Evolutionary conservation across 768 basidiomycete genomes (phyloP), one percentile per base, ranked within the genome.

Genomic region (Tulasnella sp.): DNA sequence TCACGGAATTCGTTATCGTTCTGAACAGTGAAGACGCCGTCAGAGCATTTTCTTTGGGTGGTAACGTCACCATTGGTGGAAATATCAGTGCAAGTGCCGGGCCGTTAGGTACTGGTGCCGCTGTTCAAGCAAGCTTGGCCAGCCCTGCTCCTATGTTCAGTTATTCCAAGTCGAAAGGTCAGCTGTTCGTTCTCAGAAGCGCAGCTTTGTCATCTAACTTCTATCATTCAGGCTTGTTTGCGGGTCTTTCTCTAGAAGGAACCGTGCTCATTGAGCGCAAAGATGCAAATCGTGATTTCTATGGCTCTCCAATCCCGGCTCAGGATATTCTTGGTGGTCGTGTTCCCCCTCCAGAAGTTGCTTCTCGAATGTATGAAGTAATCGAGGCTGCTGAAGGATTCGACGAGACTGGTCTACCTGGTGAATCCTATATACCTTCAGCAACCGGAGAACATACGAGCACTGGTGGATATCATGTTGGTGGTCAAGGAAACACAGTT

Each of bases 111-210:
- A 95, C 93, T 0, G 92, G 92, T 4, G 93, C 86, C 3, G 83
- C 85, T 53, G 78, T 95, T 0, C 82, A 90, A 59, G 79, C 90
- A 1, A 79, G 78, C 2, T 70, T 93, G 35, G 88, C 90, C 4
- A 88, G 92, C 65, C 93, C 93, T 0, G 81, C 92, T 16, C 91
- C 91, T 4, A 92, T 96, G 87, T 99, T 95, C 67, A 89, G 86
- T 56, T 93, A 95, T 64, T 91, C 88, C 8, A 87, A 91, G 66
- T 91, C 88, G 10, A 92, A 90, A 69, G 90, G 89, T 88, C 58
- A 53, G 75, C 61, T 16, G 0, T 32, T 35, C 34, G 12, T 35
- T 35, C 34, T 16, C 16, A n/a, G n/a, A n/a, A n/a, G n/a, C n/a
- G n/a, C n/a, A n/a, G n/a, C n/a, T n/a, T n/a, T n/a, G n/a, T n/a